A percentile compares a stretch with the other conserved stretches of the same genome.
Conservation (phyloP, 805 yeast genomes). For the Hermanozyma aechmeae region DNA sequence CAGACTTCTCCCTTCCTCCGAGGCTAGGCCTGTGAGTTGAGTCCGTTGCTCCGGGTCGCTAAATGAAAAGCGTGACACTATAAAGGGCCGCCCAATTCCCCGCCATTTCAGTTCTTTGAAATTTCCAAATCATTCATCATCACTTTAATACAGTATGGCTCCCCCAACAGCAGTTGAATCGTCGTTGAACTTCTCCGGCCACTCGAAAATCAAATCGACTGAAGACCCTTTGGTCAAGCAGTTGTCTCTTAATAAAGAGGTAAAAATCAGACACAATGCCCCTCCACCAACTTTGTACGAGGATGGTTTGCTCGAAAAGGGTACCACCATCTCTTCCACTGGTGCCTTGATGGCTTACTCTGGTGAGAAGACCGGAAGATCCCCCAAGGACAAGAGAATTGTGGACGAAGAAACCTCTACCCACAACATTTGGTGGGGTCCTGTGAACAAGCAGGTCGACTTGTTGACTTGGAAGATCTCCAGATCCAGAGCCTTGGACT, state of each 20-base stretch:
- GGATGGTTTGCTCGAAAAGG: constrained; percentile 84
- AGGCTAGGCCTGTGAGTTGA: constrained; percentile 2
- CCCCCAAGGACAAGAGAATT: constrained; percentile 96
- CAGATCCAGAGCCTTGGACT: constrained; percentile 94
- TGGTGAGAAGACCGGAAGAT: constrained; percentile 94
- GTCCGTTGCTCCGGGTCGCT: constrained; percentile 2
- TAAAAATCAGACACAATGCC: constrained; percentile 77
- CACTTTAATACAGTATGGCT: constrained; percentile 17
- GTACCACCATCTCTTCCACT: constrained; percentile 83
- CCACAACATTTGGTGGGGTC: constrained; percentile 97
- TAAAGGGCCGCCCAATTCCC: constrained; percentile 5
- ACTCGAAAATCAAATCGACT: constrained; percentile 27
- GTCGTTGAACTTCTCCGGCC: constrained; percentile 28
- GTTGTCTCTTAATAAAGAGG: constrained; percentile 47
- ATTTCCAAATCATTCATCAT: neutral
- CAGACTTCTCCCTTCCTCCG: constrained; percentile 9
- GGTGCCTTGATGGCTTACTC: constrained; percentile 96
- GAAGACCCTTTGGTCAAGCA: constrained; percentile 34
- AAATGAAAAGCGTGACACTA: neutral
- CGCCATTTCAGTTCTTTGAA: neutral
- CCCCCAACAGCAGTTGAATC: constrained; percentile 40
- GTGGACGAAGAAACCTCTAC: constrained; percentile 87
- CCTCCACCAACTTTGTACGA: constrained; percentile 89
- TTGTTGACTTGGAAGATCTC: constrained; percentile 93
- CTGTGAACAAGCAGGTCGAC: constrained; percentile 90